A percentile compares a stretch with the other conserved stretches of the same genome.
These are phyloP conservation scores for Suhomyces chickasaworum DNA, from an alignment of 1,139 yeast genomes.

Conservation along the genomic window DNA sequence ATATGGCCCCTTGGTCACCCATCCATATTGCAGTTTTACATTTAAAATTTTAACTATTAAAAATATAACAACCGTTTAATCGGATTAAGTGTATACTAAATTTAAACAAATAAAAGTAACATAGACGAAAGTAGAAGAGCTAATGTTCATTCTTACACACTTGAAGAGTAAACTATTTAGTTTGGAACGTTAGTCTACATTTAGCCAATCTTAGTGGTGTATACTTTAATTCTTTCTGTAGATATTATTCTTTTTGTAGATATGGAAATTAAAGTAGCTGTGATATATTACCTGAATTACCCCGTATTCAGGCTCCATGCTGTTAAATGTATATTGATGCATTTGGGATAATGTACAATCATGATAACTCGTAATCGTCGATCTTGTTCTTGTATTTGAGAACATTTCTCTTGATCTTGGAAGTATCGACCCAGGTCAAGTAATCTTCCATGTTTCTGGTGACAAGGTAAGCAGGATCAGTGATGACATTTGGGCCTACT, in stretches of 20 bases:
- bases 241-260: too few species aligned
- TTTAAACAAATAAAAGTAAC: too few species aligned
- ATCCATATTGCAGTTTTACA: conserved; percentile 3
- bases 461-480: conserved; percentile 93
- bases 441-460: conserved; percentile 94
- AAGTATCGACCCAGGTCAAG: conserved; percentile 93
- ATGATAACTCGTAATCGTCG: conserved; percentile 68
- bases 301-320: background rate
- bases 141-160: too few species aligned
- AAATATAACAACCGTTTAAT: background rate
- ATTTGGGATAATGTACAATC: background rate
- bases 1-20: conserved; percentile 1
- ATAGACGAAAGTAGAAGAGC: too few species aligned
- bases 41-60: background rate
- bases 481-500: conserved; percentile 93
- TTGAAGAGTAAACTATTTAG: too few species aligned
- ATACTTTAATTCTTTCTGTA: too few species aligned
- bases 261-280: background rate
- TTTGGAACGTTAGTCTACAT: too few species aligned
- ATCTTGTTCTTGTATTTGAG: conserved; percentile 86
- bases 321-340: background rate
- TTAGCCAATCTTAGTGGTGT: too few species aligned
- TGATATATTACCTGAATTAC: background rate
- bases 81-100: background rate
- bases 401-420: conserved; percentile 88